Evolutionary conservation across 2,329 filamentous ascomycete genomes (phyloP), one percentile per base, ranked within the genome.

Genomic region (Hypocreales sp.): DNA sequence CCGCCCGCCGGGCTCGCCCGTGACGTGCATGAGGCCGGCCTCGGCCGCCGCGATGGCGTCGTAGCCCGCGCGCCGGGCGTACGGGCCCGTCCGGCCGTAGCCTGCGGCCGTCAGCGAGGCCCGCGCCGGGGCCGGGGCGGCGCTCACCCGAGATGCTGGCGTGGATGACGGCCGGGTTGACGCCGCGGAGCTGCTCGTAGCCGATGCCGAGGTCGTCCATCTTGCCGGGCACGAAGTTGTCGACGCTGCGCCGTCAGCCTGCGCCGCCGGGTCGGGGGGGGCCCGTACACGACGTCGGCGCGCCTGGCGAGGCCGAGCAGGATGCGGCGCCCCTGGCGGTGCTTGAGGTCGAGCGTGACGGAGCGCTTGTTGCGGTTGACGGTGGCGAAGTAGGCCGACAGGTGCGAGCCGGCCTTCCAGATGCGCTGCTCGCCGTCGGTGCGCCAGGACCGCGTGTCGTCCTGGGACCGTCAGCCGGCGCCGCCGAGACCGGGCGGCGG

Each of bases 331-430:
- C 46, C 50, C 14, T 40, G 29, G 2, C 36, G 30, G 3, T 42
- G 27, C 22, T 52, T 53, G 5, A 53, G 15, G 24, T 51, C 37
- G 8, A 53, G 12, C 0, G 47, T 40, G 8, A 61, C 40, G 7
- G 52, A 58, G 7, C 48, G 40, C 33, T 61, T 61, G 32, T 61
- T 61, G 8, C 57, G 47, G 22, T 61, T 61, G 15, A 60, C 44
- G 2, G 52, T 45, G 5, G 47, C 47, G 37, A 59, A 61, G 35
- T 60, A 61, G 22, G 47, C 44, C 2, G 55, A 58, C 23, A 53
- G 56, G 8, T 49, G 41, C 13, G 32, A 22, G 11, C 13, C 20
- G 12, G 22, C 27, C 26, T 32, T 45, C 39, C 45, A 47, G 5
- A 39, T 35, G 32, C 38, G 38, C 4, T 47, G 35, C 33, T 40